Evolutionary conservation across 768 basidiomycete species (phyloP), one percentile per base, ranked within the genome.

Genomic region (Pleurotus tuoliensis): DNA sequence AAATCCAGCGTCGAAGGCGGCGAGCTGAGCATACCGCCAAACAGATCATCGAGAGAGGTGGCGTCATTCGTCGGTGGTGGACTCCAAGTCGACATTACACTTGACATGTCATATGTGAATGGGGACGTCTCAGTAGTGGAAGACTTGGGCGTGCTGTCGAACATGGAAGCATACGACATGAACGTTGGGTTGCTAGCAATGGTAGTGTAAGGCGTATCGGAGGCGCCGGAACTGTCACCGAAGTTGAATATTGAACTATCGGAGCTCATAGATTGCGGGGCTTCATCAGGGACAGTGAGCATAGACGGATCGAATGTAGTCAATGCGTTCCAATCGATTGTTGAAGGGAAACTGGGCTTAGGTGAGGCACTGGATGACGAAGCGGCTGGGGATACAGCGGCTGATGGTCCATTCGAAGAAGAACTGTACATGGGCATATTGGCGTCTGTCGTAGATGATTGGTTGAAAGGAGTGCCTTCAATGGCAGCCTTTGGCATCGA

Each of bases 181-280:
- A 88, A 92, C 71, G 85, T 78, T 1, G 92, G 90, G 60, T 92
- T 92, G 71, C 79, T 85, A 49, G 90, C 90, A 56, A 94, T 86
- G 9, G 88, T 90, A 56, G 87, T 92, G 69, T 83, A 92, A 1
- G 84, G 80, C 5, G 76, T 73, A 34, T 73, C 73, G 13, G 74
- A 69, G 15, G 67, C 63, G n/a, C 80, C 72, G 5, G 80, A 73
- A 59, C 71, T 75, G 53, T 72, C 69, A 27, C 83, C 82, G 62
- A 81, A 86, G 12, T 80, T 73, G 54, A 80, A 75, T 81, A 86
- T 86, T 3, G 82, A 77, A 30, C 76, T 76, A 46, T 81, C 78
- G 5, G 81, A 79, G 16, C 81, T 79, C 5, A 82, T 78, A 30
- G 77, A 74, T 62, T 81, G 81, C 4, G 78, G 70, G 27, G 69